Conservation (phyloP, 176 grass and related monocot genomes). For the Oropetium thomaeum region DNA sequence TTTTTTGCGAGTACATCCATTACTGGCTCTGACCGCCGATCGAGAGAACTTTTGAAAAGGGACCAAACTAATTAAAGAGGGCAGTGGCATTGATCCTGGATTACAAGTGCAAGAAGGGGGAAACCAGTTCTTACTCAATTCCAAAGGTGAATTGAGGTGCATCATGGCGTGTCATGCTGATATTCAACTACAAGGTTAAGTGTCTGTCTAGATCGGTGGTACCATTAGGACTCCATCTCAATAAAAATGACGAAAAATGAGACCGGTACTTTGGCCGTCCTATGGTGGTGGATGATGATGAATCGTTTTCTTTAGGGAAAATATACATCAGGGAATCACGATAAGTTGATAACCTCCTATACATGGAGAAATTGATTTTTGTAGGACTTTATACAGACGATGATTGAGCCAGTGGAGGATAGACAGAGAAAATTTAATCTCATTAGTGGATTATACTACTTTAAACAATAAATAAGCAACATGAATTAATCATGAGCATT, state of each 20-base stretch:
- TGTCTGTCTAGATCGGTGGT: not conserved
- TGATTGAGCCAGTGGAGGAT: no score
- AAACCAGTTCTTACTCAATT: not conserved
- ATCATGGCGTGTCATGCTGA: slow-evolving; percentile 18
- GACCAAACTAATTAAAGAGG: not conserved
- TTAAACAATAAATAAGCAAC: no score
- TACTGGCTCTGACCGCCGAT: slow-evolving; percentile 11
- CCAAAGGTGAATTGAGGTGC: slow-evolving; percentile 29
- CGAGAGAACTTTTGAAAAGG: not conserved
- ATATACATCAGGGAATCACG: no score
- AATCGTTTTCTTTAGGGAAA: not conserved
- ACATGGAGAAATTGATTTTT: not conserved
- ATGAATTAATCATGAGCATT: no score
- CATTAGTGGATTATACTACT: no score
- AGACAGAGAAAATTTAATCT: no score
- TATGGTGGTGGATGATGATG: not conserved
- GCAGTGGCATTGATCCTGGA: slow-evolving; percentile 18
- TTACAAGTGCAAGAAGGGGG: not conserved
- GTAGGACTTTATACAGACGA: no score
- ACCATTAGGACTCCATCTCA: not conserved
- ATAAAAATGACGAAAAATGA: not conserved
- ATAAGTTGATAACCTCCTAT: not conserved
- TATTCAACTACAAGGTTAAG: not conserved
- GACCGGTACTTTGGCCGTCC: not conserved
- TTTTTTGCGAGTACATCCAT: no score